Conservation (phyloP, 78 protist species). For the Dictyostelium firmibasis region DNA sequence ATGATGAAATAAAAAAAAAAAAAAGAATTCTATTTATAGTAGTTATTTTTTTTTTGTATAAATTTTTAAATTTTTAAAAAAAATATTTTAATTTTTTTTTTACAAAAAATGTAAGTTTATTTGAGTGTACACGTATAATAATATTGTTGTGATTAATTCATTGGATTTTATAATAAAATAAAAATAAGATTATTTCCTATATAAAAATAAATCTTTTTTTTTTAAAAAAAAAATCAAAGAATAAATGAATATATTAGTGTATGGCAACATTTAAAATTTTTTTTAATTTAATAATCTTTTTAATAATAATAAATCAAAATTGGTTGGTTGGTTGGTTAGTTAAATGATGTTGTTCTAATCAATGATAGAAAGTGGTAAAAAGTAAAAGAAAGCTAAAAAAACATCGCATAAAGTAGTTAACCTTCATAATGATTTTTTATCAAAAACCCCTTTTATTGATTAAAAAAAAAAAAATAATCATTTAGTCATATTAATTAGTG, state of each 20-base stretch:
- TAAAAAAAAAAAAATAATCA: too few species aligned
- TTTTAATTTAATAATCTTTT: background rate
- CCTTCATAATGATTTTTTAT: background rate
- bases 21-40: too few species aligned
- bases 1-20: too few species aligned
- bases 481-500: too few species aligned
- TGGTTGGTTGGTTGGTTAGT: background rate
- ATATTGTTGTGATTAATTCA: background rate
- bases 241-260: background rate
- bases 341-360: background rate
- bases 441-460: too few species aligned
- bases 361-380: background rate
- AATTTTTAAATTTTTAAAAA: too few species aligned
- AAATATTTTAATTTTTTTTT: too few species aligned
- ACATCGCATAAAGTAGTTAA: background rate
- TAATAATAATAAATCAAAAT: background rate
- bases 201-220: too few species aligned
- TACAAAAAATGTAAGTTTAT: too few species aligned
- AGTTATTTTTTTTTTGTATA: too few species aligned
- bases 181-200: background rate
- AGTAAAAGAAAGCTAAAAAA: background rate
- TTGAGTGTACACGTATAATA: background rate
- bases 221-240: background rate
- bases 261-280: background rate
- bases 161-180: background rate